phyloP scores from a whole-genome alignment of 2,329 filamentous ascomycete species.

The Pseudogymnoascus sp. region DNA sequence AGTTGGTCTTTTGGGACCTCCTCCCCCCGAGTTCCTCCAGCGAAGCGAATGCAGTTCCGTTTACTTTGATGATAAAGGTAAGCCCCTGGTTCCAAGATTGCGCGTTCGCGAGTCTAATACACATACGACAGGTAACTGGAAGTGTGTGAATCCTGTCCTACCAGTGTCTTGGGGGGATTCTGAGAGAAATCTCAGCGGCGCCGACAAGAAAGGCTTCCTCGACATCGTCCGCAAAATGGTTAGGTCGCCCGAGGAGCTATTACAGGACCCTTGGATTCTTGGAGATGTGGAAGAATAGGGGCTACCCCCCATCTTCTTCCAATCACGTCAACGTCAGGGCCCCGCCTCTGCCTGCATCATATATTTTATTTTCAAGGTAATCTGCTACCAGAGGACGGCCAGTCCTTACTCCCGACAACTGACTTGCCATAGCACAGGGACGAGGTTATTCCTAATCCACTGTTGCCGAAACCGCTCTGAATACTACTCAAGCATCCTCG shows the following conservation, averaged over 20 bases:
- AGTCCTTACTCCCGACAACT: too few relatives aligned
- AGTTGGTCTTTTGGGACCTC: conserved; percentile 25
- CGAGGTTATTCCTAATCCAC: too few relatives aligned
- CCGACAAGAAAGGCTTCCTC: conserved; percentile 20
- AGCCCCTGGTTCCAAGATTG: conserved; percentile 16
- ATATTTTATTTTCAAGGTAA: too few relatives aligned
- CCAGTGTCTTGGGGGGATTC: conserved; percentile 21
- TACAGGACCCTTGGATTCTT: conserved; percentile 22
- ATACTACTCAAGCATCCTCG: too few relatives aligned
- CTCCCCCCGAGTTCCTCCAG: conserved; percentile 25
- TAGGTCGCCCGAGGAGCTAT: conserved; percentile 18
- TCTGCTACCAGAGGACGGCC: too few relatives aligned
- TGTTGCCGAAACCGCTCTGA: too few relatives aligned
- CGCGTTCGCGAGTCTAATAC: conserved; percentile 18
- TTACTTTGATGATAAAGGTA: conserved; percentile 25
- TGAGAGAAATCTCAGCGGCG: conserved; percentile 19
- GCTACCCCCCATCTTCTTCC: not conserved
- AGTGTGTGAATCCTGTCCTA: conserved; percentile 20
- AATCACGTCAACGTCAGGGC: too few relatives aligned
- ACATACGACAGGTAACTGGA: conserved; percentile 21
- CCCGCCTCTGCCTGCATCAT: too few relatives aligned
- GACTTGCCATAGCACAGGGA: not conserved
- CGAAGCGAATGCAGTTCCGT: conserved; percentile 20
- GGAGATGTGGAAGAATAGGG: conserved; percentile 14
- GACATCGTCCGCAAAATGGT: conserved; percentile 22